These are phyloP conservation scores for Fraxinus xanthoxyloides DNA, from an alignment of 305 asterid genomes.

Conservation along the genomic window DNA sequence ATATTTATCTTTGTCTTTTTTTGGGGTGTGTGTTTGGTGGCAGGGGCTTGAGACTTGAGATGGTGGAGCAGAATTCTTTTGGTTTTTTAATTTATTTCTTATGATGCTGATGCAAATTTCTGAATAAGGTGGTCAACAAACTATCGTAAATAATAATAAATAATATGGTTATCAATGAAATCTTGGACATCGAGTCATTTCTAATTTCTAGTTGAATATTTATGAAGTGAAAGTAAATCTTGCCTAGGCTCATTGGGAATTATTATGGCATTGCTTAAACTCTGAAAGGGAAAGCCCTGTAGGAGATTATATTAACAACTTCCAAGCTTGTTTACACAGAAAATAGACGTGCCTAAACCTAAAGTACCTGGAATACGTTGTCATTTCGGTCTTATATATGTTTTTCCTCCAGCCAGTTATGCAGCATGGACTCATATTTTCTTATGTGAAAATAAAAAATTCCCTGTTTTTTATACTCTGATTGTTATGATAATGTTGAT, in stretches of 20 bases:
- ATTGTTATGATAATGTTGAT: background rate
- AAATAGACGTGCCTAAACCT: background rate
- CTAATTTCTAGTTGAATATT: conserved; percentile 1
- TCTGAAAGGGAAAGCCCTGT: background rate
- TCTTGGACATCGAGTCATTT: background rate
- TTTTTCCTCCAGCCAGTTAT: background rate
- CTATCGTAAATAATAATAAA: background rate
- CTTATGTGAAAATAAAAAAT: background rate
- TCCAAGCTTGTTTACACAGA: background rate
- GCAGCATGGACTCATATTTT: background rate
- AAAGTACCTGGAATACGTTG: background rate
- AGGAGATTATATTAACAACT: background rate
- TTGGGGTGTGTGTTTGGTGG: background rate
- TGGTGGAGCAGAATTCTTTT: background rate
- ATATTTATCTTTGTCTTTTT: background rate
- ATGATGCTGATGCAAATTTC: background rate
- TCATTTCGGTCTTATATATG: background rate
- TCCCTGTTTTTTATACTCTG: background rate
- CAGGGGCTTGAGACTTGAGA: background rate
- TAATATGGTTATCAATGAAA: background rate
- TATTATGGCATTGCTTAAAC: background rate
- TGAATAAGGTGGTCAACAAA: background rate
- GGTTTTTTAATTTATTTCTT: background rate
- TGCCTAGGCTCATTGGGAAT: background rate
- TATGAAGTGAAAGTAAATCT: background rate